A percentile compares a stretch with the other conserved stretches of the same genome.
These are phyloP conservation scores for Arthrobotrys conoides DNA, from an alignment of 2,329 filamentous ascomycete species.

Conservation along the genomic window DNA sequence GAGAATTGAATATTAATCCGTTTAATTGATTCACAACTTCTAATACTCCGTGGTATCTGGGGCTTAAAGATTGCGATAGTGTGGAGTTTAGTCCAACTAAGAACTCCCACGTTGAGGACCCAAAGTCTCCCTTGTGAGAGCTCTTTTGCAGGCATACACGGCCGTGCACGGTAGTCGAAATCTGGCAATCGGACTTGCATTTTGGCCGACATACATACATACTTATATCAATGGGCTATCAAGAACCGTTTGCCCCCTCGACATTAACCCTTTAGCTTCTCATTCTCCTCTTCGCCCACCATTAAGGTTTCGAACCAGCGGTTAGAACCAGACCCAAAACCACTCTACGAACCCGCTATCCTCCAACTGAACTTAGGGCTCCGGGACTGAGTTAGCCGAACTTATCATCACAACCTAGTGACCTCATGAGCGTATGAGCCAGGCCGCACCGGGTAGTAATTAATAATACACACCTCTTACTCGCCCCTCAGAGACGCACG, in stretches of 20 bases:
- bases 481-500: slow-evolving; percentile 1
- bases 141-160: slow-evolving; percentile 17
- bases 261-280: slow-evolving; percentile 7
- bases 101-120: background rate
- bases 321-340: slow-evolving; percentile 15
- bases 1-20: slow-evolving; percentile 20
- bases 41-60: slow-evolving; percentile 23
- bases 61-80: slow-evolving; percentile 52
- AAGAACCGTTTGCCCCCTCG: background rate
- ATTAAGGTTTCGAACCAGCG: slow-evolving; percentile 21
- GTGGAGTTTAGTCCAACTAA: slow-evolving; percentile 11
- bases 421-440: slow-evolving; percentile 38
- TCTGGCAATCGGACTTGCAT: slow-evolving; percentile 12
- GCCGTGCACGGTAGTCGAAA: slow-evolving; percentile 17
- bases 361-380: slow-evolving; percentile 21
- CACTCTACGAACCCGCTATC: background rate
- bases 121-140: slow-evolving; percentile 3
- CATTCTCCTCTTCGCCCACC: background rate
- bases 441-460: slow-evolving; percentile 2
- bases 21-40: slow-evolving; percentile 7
- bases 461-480: slow-evolving; percentile 12
- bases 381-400: slow-evolving; percentile 47
- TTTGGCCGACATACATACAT: slow-evolving; percentile 22
- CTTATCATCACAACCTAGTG: slow-evolving; percentile 8
- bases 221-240: slow-evolving; percentile 33